Evolutionary conservation across 2,329 filamentous ascomycete species (phyloP), one percentile per base, ranked within the genome.

Genomic region (Coniochaeta prunicola): DNA sequence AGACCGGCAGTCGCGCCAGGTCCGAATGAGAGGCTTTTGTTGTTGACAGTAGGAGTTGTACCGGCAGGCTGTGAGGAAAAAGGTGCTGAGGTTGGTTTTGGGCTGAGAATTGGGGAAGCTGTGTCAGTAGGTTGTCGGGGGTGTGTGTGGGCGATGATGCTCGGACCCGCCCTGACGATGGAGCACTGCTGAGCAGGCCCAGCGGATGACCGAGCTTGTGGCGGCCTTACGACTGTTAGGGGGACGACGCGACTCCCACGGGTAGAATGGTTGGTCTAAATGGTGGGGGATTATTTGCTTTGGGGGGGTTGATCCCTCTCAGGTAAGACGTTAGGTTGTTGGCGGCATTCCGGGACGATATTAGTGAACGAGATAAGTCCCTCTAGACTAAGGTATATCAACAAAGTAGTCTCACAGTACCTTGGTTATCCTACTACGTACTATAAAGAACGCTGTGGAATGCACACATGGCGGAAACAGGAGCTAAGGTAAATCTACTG

Each of bases 91-190:
- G 45, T 50, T 55, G 28, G 3, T 55, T 55, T 55, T 55, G 28
- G 53, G 53, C 53, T 55, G 53, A 55, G 30, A 55, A 55, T 55
- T 55, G 30, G 53, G 53, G 53, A 36, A 55, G 53, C 53, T 55
- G 53, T 33, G 53, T 34, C 33, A 34, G n/a, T 34, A 12, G 53
- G 12, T 21, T 17, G 8, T 55, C 30, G 30, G 33, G 30, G 33
- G 9, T 3, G 28, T 28, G 4, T 31, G 30, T 55, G 30, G 53
- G 53, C 34, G 53, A 55, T 21, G 53, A 55, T 55, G 53, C 53
- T 55, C 53, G 53, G 53, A 55, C 53, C 53, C 53, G 53, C 53
- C 33, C 28, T 50, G 45, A 50, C 24, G 24, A 50, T 50, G 45
- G 36, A 38, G 36, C 36, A 38, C 3, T 36, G n/a, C n/a, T n/a